Evolutionary conservation across 2,329 filamentous ascomycete genomes (phyloP).

Genomic region (Coccinonectria pachysandricola): DNA sequence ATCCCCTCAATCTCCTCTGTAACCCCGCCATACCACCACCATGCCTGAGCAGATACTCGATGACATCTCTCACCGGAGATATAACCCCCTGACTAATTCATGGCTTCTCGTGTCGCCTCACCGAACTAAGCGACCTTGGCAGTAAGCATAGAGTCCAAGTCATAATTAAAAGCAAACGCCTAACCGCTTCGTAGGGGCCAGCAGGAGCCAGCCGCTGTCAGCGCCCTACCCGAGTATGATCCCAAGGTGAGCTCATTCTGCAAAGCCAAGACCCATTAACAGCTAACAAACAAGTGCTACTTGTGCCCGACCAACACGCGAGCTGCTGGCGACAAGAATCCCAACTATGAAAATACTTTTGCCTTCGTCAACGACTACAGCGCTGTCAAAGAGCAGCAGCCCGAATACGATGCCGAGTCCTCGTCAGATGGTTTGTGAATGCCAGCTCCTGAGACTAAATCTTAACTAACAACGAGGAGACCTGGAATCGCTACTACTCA

Average conservation of each 20-base stretch:
- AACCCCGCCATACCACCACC: slow-evolving; percentile 14
- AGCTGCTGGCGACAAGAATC: slow-evolving; percentile 78
- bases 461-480: slow-evolving; percentile 33
- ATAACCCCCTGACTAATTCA: slow-evolving; percentile 79
- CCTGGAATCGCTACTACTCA: slow-evolving; percentile 65
- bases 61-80: slow-evolving; percentile 93
- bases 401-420: slow-evolving; percentile 51
- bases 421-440: slow-evolving; percentile 25
- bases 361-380: slow-evolving; percentile 97
- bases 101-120: slow-evolving; percentile 95
- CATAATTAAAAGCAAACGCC: neutral
- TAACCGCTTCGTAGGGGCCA: slow-evolving; percentile 48
- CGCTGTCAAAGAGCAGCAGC: slow-evolving; percentile 88
- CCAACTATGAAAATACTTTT: slow-evolving; percentile 77
- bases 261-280: slow-evolving; percentile 1
- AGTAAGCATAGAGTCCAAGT: slow-evolving; percentile 48
- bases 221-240: slow-evolving; percentile 69
- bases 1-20: too few species aligned
- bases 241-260: slow-evolving; percentile 42
- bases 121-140: slow-evolving; percentile 94
- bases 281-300: slow-evolving; percentile 87
- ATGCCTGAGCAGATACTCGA: slow-evolving; percentile 75
- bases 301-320: slow-evolving; percentile 86
- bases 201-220: slow-evolving; percentile 61
- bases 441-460: neutral